A percentile compares a stretch with the other conserved stretches of the same genome.
Evolutionary conservation across 2,329 filamentous ascomycete species (phyloP).

Genomic region (Rutstroemia sp.): DNA sequence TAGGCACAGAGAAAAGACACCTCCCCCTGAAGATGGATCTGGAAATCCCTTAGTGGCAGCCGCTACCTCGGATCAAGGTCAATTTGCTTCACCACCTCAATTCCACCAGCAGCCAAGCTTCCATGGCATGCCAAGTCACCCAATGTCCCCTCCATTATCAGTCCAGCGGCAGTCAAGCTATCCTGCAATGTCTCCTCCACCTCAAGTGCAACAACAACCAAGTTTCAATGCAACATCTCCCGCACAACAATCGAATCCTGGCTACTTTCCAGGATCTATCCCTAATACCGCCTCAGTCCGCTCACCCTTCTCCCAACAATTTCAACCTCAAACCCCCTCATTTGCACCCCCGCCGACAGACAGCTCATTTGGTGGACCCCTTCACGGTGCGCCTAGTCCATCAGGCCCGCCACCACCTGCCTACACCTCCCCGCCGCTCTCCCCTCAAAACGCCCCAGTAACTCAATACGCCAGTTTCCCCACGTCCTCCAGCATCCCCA

Average conservation of each 20-base stretch:
- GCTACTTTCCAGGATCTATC: constrained; percentile 32
- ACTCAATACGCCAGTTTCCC: constrained; percentile 41
- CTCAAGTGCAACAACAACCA: background rate
- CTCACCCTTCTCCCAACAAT: constrained; percentile 11
- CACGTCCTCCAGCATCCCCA: constrained; percentile 35
- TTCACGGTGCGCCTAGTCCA: constrained; percentile 4
- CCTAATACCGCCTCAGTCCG: constrained; percentile 25
- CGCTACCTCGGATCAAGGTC: constrained; percentile 48
- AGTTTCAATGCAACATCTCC: background rate
- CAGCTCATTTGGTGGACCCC: background rate
- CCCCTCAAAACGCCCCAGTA: constrained; percentile 18
- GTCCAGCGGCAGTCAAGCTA: constrained; percentile 6
- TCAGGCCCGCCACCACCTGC: constrained; percentile 12
- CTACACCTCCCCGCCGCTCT: constrained; percentile 1
- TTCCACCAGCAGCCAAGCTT: constrained; percentile 15
- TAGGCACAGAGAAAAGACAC: constrained; percentile 70
- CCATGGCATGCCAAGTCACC: constrained; percentile 3
- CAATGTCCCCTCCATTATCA: constrained; percentile 15
- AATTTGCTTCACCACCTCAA: constrained; percentile 46
- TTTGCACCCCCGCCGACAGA: constrained; percentile 19
- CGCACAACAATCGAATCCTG: constrained; percentile 10
- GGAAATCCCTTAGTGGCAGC: constrained; percentile 51
- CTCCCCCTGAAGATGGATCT: constrained; percentile 60
- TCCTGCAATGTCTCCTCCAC: constrained; percentile 7
- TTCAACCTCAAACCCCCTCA: constrained; percentile 8